Percentiles rank a stretch among this genome's conserved stretches.
phyloP scores from a whole-genome alignment of 306 rosid species.

The Abrus precatorius region DNA sequence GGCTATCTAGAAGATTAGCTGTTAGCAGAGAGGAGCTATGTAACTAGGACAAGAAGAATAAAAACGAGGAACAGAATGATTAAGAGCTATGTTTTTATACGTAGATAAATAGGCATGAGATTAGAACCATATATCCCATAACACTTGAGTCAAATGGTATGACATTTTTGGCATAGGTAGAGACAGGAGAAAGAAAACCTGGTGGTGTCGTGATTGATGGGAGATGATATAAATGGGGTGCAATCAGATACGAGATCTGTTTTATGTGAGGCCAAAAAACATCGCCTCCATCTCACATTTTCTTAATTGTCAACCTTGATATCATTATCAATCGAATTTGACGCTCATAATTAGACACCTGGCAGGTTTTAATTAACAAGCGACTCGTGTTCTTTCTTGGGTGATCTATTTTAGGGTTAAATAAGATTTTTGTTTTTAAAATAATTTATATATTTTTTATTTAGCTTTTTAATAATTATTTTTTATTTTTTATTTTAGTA shows the following conservation, averaged over 20 bases:
- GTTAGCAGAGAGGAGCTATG: too few species aligned
- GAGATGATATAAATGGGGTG: conserved; percentile 55
- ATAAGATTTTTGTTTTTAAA: too few species aligned
- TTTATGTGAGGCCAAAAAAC: conserved; percentile 54
- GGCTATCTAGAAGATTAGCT: not conserved
- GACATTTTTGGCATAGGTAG: conserved; percentile 23
- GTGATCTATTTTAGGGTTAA: too few species aligned
- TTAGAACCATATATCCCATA: not conserved
- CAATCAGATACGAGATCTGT: conserved; percentile 51
- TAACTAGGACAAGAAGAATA: not conserved
- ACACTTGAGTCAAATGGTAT: not conserved
- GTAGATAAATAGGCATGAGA: conserved; percentile 16
- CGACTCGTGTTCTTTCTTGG: too few species aligned
- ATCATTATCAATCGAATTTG: conserved; percentile 62
- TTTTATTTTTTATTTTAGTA: too few species aligned
- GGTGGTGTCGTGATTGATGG: conserved; percentile 83
- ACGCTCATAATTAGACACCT: conserved; percentile 61
- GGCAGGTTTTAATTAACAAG: not conserved
- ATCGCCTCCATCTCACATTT: conserved; percentile 66
- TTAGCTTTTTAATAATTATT: too few species aligned
- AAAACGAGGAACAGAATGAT: conserved; percentile 51
- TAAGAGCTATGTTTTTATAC: conserved; percentile 40
- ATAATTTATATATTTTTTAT: too few species aligned
- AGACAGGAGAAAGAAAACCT: conserved; percentile 33
- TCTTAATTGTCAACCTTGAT: conserved; percentile 63